Evolutionary conservation across 371 early-diverging fungal species (phyloP).

Genomic region (Batkoa obscura): DNA sequence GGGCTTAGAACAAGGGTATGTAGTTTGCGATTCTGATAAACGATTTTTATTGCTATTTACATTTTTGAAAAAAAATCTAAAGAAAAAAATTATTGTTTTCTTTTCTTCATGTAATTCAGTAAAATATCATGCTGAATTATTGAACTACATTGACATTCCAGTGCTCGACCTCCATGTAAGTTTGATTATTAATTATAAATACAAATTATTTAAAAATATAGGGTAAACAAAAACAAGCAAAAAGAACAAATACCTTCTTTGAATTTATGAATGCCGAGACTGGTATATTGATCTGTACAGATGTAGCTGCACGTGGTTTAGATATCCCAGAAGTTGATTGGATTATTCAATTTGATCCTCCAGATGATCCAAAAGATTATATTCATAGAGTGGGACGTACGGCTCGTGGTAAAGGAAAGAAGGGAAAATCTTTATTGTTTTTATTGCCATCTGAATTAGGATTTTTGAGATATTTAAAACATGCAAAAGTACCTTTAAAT

Average conservation of each 20-base stretch:
- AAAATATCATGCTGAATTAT: conserved; percentile 84
- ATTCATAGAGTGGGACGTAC: conserved; percentile 98
- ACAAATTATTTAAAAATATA: conserved; percentile 9
- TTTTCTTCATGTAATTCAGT: conserved; percentile 89
- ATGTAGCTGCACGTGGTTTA: conserved; percentile 96
- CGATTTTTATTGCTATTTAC: conserved; percentile 82
- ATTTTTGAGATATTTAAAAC: conserved; percentile 91
- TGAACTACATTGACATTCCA: conserved; percentile 94
- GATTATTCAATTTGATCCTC: conserved; percentile 98
- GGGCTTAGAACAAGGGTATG: conserved; percentile 90
- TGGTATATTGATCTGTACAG: conserved; percentile 89
- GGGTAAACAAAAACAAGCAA: conserved; percentile 88
- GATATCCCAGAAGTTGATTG: conserved; percentile 98
- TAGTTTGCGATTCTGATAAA: conserved; percentile 72
- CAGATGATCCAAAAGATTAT: conserved; percentile 95
- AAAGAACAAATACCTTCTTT: conserved; percentile 88
- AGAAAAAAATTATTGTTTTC: conserved; percentile 94
- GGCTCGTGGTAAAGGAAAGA: conserved; percentile 73
- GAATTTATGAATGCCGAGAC: conserved; percentile 83
- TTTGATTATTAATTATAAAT: neutral
- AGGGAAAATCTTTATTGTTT: conserved; percentile 85
- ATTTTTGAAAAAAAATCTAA: conserved; percentile 81
- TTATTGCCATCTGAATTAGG: conserved; percentile 89
- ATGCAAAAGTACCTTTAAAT: conserved; percentile 90
- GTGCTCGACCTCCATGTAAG: conserved; percentile 82